Base-by-base conservation (phyloP, 75 land plant genomes). In the Larix kaempferi region DNA sequence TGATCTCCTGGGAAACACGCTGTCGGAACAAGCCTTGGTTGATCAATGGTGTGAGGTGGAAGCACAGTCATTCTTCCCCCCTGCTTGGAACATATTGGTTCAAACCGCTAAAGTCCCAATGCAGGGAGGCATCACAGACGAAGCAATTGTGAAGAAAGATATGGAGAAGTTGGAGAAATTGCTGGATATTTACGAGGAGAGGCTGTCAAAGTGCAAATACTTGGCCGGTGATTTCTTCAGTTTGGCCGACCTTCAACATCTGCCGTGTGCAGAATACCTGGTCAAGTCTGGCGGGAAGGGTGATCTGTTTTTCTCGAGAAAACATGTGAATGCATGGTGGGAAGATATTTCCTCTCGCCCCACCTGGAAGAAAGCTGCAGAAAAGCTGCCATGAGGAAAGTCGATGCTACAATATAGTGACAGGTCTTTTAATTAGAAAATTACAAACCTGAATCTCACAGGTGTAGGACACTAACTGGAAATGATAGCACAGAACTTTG, bases 191-290 rank as follows among this genome's bases (percentile, higher is more conserved):
- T 91, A 91, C 61, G 93, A 91, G 77, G 74, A 71, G 5, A 78
- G 85, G 1, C 76, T 91, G 73, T 1, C 78, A 23, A 33, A 79
- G 72, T 33, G 75, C 66, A 84, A 86, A 75, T 91, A 84, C 69
- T 60, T 91, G 82, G 93, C 82, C 0, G 86, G 91, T 0, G 88
- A 86, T 29, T 56, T 23, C 76, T 91, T 82, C 78, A 67, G 65
- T 23, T 49, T 91, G 82, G 93, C 87, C 6, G 93, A 91, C 71
- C 74, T 91, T 17, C 82, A 79, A 27, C 93, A 91, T 77, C 59
- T 83, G 27, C 90, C 90, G 1, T 49, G 15, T 39, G n/a, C 80
- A 0, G 62, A 82, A 11, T 44, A 17, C 37, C 78, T 90, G 11
- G 54, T 10, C 54, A 49, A 10, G 0, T 11, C 54, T 49, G 10